Conservation (phyloP, 2,329 filamentous ascomycete species). For the Blastomyces silverae region DNA sequence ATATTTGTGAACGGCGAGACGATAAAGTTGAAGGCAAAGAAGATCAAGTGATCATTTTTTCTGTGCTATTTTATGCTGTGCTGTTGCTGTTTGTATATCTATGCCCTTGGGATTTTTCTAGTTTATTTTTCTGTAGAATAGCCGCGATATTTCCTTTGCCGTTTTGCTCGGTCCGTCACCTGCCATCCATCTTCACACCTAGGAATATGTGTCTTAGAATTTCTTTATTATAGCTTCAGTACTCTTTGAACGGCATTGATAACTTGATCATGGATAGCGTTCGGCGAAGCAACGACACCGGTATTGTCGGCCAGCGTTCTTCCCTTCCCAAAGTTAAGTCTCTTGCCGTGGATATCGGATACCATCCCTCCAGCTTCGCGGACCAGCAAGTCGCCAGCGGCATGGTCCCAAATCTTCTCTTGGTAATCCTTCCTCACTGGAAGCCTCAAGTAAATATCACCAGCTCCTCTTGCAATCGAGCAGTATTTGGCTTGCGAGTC, state of each 20-base stretch:
- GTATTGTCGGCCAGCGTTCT: constrained; percentile 84
- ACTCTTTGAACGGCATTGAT: constrained; percentile 77
- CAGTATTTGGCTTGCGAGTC: constrained; percentile 98
- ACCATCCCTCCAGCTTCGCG: constrained; percentile 88
- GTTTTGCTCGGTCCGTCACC: background rate
- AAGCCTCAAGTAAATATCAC: constrained; percentile 87
- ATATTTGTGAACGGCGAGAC: constrained; percentile 98
- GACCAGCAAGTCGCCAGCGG: constrained; percentile 88
- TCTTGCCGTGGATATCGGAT: constrained; percentile 78
- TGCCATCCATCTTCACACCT: background rate
- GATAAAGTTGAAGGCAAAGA: constrained; percentile 97
- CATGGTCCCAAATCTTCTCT: constrained; percentile 99
- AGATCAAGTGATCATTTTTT: constrained; percentile 63
- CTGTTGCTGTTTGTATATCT: constrained; percentile 18
- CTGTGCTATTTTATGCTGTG: background rate
- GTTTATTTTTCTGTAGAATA: constrained; percentile 19
- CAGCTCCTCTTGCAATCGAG: constrained; percentile 85
- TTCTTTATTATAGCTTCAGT: constrained; percentile 46
- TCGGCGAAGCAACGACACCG: constrained; percentile 84
- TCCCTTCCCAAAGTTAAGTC: constrained; percentile 78
- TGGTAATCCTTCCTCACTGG: constrained; percentile 82
- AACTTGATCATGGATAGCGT: constrained; percentile 66
- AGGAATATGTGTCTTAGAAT: background rate
- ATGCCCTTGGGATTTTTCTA: constrained; percentile 5
- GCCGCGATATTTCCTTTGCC: constrained; percentile 19